Base-by-base conservation (phyloP, 805 yeast genomes). In the Wickerhamomyces bovis region DNA sequence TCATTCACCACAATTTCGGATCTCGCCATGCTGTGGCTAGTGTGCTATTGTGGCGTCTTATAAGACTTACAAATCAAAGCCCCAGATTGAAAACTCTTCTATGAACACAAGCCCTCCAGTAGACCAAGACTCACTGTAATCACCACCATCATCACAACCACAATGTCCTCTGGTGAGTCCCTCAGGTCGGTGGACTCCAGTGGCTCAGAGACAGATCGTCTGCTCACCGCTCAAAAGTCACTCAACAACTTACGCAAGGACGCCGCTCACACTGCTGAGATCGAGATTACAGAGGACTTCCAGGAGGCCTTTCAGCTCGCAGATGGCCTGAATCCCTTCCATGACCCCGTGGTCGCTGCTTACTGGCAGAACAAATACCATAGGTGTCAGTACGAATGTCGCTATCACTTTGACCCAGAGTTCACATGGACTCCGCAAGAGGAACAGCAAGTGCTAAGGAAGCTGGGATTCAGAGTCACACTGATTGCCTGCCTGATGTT, bases 401-500 rank as follows among this genome's bases (percentile, higher is more conserved):
- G 77, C 15, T 61, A 65, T 30, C 69, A 68, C 11, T 76, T 81
- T 54, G 85, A 83, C 57, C 83, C 85, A 0, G 65, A 66, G 0
- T 70, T 80, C 41, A 65, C 65, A 8, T 81, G 85, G 86, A 63
- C 74, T 0, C 50, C 52, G 11, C 62, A 70, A 42, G 84, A 79
- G 55, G 85, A 81, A 48, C 65, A 61, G 41, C 64, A 57, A 33
- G 53, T 81, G 3, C 55, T 72, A 12, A 50, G 76, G 52, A 79
- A 77, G 55, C 61, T 77, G 20, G 85, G 81, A 51, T 68, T 65
- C 59, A 65, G 74, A 41, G 83, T 81, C 22, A 67, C 80, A 6
- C 57, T 77, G 16, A 67, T 79, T 61, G 83, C 83, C 0, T 77
- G 78, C 50, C 50, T 80, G 45, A 68, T 80, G 77, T 80, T 80